Evolutionary conservation across 805 yeast genomes (phyloP), one percentile per base, ranked within the genome.

Genomic region (Saturnispora quitensis): DNA sequence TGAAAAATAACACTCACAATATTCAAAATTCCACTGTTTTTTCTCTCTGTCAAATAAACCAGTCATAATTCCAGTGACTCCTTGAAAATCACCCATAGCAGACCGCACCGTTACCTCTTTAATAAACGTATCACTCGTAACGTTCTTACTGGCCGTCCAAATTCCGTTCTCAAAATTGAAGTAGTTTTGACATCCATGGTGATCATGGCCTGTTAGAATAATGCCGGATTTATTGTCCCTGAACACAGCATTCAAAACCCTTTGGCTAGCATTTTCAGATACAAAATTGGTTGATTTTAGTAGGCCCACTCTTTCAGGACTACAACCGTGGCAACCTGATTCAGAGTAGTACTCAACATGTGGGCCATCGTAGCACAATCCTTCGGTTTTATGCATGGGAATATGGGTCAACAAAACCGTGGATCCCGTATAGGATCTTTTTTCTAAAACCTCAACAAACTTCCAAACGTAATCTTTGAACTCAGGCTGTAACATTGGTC

Each of bases 21-120:
- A 91, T 27, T 75, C 69, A 71, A 86, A 90, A 17, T 75, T 75
- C 91, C 95, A 85, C 18, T 62, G 59, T 1, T 66, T 59, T 0
- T 65, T 55, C 0, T 53, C 55, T 13, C 68, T 56, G 60, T 80
- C 72, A 64, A 78, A 84, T 49, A 74, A 79, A 2, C 95, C 97
- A 1, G 89, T 83, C 57, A 93, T 68, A 12, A 93, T 68, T 0
- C 98, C 99, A 2, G 89, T 78, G 60, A 85, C 86, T 2, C 99
- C 99, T 53, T 83, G 86, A 60, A 73, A 93, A 62, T 93, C 97
- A 17, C 99, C 99, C 98, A 93, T 93, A 81, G 91, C 86, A 17
- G 97, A 81, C 52, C 90, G 73, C 22, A 93, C 97, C 0, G 95
- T 91, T 52, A 86, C 71, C 67, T 91, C 98, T 52, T 81, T 73